These are phyloP conservation scores for Elymus sibiricus DNA, from an alignment of 176 grass and related monocot genomes.

Conservation along the genomic window DNA sequence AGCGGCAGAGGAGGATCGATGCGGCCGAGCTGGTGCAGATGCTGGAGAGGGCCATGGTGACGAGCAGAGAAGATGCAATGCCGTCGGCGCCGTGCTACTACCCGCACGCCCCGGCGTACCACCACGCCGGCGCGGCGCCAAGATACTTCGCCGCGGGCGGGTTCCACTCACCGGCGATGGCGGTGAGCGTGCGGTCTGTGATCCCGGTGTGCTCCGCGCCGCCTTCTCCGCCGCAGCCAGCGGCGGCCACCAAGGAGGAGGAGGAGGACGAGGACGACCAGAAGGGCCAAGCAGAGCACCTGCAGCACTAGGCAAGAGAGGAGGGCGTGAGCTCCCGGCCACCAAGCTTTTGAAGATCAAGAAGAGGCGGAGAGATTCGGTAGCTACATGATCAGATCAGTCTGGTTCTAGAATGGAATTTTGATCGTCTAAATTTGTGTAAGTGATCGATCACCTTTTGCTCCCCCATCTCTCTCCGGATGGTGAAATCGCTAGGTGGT, in stretches of 20 bases:
- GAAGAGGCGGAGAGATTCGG: not conserved
- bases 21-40: constrained; percentile 32
- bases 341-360: not conserved
- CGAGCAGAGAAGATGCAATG: constrained; percentile 17
- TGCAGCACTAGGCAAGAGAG: not conserved
- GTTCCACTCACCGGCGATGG: constrained; percentile 61
- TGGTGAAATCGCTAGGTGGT: constrained; percentile 9
- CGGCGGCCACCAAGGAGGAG: constrained; percentile 21
- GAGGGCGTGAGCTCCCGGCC: not conserved
- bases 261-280: constrained; percentile 3
- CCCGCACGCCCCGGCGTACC: constrained; percentile 22
- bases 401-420: constrained; percentile 16
- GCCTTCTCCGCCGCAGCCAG: constrained; percentile 18
- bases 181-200: constrained; percentile 69
- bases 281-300: not conserved
- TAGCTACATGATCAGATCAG: not conserved
- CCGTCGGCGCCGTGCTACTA: constrained; percentile 27
- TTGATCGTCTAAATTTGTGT: constrained; percentile 12
- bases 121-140: constrained; percentile 7
- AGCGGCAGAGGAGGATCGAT: constrained; percentile 17
- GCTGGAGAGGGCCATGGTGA: constrained; percentile 28
- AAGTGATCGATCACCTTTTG: constrained; percentile 1
- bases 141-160: constrained; percentile 27
- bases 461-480: not conserved
- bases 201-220: constrained; percentile 67